Base-by-base conservation (phyloP, 1,284 basidiomycete species). In the Pseudozyma hubeiensis region DNA sequence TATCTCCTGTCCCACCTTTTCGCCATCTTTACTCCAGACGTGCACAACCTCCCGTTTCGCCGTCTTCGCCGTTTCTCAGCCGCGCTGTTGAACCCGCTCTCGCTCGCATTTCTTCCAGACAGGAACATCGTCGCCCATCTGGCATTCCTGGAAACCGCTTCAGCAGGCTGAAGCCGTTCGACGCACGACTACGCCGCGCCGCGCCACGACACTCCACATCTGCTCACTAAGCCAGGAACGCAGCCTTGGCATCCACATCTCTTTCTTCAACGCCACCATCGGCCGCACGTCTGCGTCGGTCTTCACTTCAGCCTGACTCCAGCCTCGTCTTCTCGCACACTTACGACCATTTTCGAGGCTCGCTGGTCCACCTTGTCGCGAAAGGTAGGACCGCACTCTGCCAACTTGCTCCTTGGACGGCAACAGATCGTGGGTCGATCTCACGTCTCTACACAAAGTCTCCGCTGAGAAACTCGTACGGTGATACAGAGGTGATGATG, bases 131-230 rank as follows among this genome's bases (percentile, higher is more conserved):
- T 39, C 41, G n/a, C 43, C 40, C 5, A 9, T 24, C 11, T 51
- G 33, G 8, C 17, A 6, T 19, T 29, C 14, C 19, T 50, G 6
- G 7, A 10, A 7, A 31, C 33, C 40, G 31, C 58, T 66, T 52
- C 64, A 60, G 64, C 64, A 33, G 64, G 56, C 52, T 60, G 56
- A 54, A 66, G 57, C 31, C 37, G 5, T 30, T 35, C 19, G 17
- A n/a, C 19, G 34, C 49, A 46, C n/a, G n/a, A 24, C 55, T 44
- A 47, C 24, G 10, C 40, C 40, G 3, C 40, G 10, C 8, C 24
- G 24, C 24, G 24, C 24, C 24, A 24, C 24, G 24, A 24, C 4
- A 24, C 24, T 24, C 24, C 4, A 24, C 47, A 31, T 41, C 19
- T 6, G 52, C 57, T 46, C 48, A 14, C 39, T 51, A 48, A 54